Evolutionary conservation across 257 asterid species (phyloP).

Genomic region (Solanum bulbocastanum): DNA sequence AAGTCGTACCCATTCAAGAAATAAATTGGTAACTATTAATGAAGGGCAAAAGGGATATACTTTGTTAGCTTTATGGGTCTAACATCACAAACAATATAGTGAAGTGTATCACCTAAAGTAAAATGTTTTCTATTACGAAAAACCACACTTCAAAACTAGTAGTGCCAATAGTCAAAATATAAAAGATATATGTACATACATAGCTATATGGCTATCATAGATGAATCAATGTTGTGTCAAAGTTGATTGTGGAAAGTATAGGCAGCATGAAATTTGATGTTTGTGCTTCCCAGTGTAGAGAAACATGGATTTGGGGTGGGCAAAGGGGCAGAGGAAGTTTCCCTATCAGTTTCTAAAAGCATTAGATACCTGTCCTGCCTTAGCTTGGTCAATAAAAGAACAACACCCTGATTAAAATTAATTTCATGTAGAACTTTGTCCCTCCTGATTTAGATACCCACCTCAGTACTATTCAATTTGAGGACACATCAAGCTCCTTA

Average conservation of each 20-base stretch:
- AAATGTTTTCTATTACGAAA: background rate
- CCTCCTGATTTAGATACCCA: background rate
- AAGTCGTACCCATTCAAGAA: background rate
- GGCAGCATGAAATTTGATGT: background rate
- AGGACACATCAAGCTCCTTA: background rate
- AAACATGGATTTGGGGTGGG: background rate
- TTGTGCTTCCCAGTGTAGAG: background rate
- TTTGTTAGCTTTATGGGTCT: background rate
- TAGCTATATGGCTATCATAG: background rate
- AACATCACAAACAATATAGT: background rate
- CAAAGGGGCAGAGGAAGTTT: background rate
- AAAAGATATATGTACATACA: background rate
- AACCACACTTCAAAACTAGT: background rate
- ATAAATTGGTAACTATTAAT: background rate
- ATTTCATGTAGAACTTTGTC: background rate
- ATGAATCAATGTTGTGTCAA: background rate
- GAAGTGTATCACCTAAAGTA: background rate
- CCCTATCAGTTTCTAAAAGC: background rate
- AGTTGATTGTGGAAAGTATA: background rate
- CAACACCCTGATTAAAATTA: background rate
- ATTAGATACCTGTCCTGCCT: background rate
- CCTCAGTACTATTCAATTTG: background rate
- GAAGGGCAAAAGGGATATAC: background rate
- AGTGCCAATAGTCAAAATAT: background rate
- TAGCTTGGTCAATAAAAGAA: background rate